Base-by-base conservation (phyloP, 495 filamentous ascomycete genomes). In the Usnea hakonensis region DNA sequence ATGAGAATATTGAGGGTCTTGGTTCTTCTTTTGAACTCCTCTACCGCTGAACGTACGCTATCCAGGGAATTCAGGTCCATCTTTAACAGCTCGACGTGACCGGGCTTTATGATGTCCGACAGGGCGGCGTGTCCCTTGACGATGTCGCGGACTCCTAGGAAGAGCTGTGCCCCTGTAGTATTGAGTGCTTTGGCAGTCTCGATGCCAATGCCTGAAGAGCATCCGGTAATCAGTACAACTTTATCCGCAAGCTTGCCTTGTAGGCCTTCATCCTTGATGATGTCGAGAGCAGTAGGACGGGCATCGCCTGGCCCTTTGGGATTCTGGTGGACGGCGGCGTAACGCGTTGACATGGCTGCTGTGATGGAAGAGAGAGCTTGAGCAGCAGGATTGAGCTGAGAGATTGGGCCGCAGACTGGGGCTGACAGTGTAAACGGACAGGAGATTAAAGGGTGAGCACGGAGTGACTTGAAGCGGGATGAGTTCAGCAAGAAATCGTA, bases 201-300 rank as follows among this genome's bases (percentile, higher is more conserved):
- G 44, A 79, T 68, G 2, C 81, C 81, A 8, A 83, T 76, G 11
- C 81, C 81, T 17, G 83, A 81, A 60, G 84, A 87, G 19, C 83
- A 81, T 19, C 89, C 89, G 5, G 88, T 90, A 35, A 91, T 78
- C 50, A 91, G 78, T 64, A 88, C 78, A 23, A 80, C 82, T 72
- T 88, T 88, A 28, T 74, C 74, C 2, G 54, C 55, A 30, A 79
- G 68, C 44, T 72, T 71, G 58, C 72, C 72, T 41, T 68, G 50
- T 14, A 76, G 64, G 38, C 68, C 62, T 58, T 78, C 74, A 66
- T 82, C 78, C 46, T 74, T 46, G 61, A 81, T 60, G 54, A 82
- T 74, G 56, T 79, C 70, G 32, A 76, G 56, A 32, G 76, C 77
- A 14, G 79, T 80, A 23, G 77, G 78, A 19, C 78, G 73, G 19